These are phyloP conservation scores for Monosporascus sp. DNA, from an alignment of 2,329 filamentous ascomycete species.

Conservation along the genomic window DNA sequence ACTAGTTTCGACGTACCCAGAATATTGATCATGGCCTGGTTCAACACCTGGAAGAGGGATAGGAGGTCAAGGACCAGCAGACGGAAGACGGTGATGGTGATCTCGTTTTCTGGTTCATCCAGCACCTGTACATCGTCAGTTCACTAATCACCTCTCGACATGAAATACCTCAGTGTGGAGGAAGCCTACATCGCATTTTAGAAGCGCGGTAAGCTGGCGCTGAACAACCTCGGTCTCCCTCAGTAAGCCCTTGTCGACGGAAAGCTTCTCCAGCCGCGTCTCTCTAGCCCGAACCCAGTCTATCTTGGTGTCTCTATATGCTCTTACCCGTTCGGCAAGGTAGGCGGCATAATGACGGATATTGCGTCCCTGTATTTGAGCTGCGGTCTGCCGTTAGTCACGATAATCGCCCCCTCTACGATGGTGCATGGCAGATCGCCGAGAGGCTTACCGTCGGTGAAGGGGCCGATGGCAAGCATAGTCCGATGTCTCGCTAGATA, in stretches of 20 bases:
- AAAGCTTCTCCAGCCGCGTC: conserved; percentile 75
- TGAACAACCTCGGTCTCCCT: conserved; percentile 90
- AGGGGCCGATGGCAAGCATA: conserved; percentile 80
- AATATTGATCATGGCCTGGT: conserved; percentile 95
- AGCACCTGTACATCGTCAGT: conserved; percentile 55
- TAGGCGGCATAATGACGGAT: conserved; percentile 90
- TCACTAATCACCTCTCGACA: neutral
- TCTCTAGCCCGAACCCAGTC: conserved; percentile 87
- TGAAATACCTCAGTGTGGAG: neutral
- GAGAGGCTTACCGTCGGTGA: conserved; percentile 72
- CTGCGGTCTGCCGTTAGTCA: conserved; percentile 40
- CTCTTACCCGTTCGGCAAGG: conserved; percentile 72
- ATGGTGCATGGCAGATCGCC: neutral
- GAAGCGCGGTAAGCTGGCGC: conserved; percentile 74
- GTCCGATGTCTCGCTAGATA: conserved; percentile 80
- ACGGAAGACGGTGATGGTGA: conserved; percentile 88
- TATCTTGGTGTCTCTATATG: conserved; percentile 76
- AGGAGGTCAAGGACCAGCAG: conserved; percentile 86
- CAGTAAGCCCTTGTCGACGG: conserved; percentile 85
- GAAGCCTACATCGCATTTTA: conserved; percentile 78
- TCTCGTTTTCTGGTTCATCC: conserved; percentile 91
- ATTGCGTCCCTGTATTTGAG: conserved; percentile 90
- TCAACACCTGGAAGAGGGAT: conserved; percentile 88
- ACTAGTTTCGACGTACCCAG: conserved; percentile 56
- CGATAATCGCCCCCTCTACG: neutral